Conservation (phyloP, 2,329 filamentous ascomycete species). For the Aspergillus luchuensis region DNA sequence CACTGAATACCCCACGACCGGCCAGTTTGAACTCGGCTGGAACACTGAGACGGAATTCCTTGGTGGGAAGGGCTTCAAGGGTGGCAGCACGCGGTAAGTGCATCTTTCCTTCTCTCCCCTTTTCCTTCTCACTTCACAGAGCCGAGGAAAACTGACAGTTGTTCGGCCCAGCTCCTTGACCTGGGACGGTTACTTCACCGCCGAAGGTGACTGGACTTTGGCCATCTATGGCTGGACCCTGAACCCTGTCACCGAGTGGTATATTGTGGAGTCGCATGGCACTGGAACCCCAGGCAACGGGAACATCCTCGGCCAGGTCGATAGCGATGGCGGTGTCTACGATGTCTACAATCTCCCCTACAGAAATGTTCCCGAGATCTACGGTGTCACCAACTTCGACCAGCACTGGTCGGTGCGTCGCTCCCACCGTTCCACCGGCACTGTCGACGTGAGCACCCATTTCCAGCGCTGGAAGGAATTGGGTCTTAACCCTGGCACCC, state of each 20-base stretch:
- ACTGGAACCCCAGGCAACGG: constrained; percentile 18
- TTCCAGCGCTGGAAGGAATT: constrained; percentile 6
- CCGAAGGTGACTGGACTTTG: constrained; percentile 8
- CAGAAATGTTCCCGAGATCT: constrained; percentile 9
- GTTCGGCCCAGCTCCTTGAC: not conserved
- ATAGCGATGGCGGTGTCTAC: constrained; percentile 3
- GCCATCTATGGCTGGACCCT: constrained; percentile 9
- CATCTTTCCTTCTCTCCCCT: too few relatives aligned
- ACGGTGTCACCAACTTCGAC: constrained; percentile 9
- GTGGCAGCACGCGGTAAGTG: constrained; percentile 3
- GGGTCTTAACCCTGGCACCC: not conserved
- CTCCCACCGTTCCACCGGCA: not conserved
- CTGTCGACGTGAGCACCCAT: constrained; percentile 2
- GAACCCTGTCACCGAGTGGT: constrained; percentile 8
- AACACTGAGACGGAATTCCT: not conserved
- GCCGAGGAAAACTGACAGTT: not conserved
- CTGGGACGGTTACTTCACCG: not conserved
- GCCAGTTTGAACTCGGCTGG: constrained; percentile 8
- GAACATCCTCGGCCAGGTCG: constrained; percentile 6
- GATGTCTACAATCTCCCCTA: constrained; percentile 6
- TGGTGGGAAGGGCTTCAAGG: not conserved
- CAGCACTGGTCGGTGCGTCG: constrained; percentile 9
- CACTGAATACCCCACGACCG: constrained; percentile 2
- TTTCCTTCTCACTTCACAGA: too few relatives aligned
- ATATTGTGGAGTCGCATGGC: constrained; percentile 2